These are phyloP conservation scores for Digitaria exilis DNA, from an alignment of 202 grass and related monocot genomes.

Conservation along the genomic window DNA sequence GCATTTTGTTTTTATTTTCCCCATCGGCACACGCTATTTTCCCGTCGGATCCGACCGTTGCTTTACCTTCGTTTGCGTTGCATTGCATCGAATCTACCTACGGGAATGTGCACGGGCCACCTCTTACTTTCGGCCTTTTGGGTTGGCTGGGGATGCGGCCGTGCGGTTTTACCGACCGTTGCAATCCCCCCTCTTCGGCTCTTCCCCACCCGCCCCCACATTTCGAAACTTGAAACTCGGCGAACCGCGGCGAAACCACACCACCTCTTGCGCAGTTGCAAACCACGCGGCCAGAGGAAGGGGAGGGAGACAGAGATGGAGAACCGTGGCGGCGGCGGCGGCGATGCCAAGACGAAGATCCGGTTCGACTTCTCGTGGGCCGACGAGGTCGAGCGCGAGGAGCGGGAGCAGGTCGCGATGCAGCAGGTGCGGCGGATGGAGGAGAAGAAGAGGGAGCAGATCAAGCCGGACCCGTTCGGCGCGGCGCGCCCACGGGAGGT, in stretches of 20 bases:
- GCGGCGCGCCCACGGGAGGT: constrained; percentile 59
- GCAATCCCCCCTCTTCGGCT: background rate
- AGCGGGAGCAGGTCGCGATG: constrained; percentile 11
- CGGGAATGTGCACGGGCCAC: background rate
- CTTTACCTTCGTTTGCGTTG: background rate
- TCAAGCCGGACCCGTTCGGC: constrained; percentile 49
- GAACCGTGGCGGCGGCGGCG: background rate
- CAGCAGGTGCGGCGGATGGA: background rate
- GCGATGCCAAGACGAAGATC: background rate
- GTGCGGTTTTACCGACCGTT: constrained; percentile 32
- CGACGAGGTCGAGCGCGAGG: constrained; percentile 74
- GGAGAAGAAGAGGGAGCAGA: background rate
- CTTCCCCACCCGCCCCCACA: no score
- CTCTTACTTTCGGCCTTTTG: no score
- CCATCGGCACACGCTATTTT: background rate
- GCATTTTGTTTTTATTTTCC: no score
- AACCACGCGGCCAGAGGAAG: background rate
- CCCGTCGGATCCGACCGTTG: constrained; percentile 16
- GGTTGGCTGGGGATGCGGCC: background rate
- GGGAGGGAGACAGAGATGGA: background rate
- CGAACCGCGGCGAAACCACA: background rate
- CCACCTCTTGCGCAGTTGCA: background rate
- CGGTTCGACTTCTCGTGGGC: constrained; percentile 72
- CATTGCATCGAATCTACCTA: background rate
- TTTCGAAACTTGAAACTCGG: background rate